Evolutionary conservation across 2,329 filamentous ascomycete species (phyloP).

Genomic region (Dothistroma septosporum): DNA sequence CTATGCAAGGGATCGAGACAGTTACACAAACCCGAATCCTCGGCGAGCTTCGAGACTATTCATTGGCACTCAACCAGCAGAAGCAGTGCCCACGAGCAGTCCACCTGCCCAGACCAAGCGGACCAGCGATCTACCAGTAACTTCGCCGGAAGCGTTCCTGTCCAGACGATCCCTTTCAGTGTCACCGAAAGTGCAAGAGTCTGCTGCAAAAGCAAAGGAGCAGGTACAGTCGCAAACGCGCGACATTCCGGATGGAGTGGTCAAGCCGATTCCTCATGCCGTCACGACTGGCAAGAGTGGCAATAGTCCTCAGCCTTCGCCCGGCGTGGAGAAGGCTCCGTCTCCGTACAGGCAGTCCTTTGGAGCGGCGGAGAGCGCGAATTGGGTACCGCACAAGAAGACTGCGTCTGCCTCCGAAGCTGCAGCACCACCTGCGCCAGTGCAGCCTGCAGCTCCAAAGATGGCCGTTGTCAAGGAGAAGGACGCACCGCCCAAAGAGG

Average conservation of each 20-base stretch:
- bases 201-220: constrained; percentile 6
- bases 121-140: constrained; percentile 3
- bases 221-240: constrained; percentile 4
- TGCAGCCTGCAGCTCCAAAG: constrained; percentile 28
- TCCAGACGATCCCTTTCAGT: constrained; percentile 16
- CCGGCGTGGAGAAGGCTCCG: constrained; percentile 13
- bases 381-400: constrained; percentile 14
- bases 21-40: constrained; percentile 15
- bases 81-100: constrained; percentile 4
- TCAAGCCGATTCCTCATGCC: constrained; percentile 1
- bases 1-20: constrained; percentile 17
- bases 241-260: constrained; percentile 5
- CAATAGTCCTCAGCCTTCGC: constrained; percentile 3
- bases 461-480: constrained; percentile 27
- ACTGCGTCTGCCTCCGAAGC: constrained; percentile 9
- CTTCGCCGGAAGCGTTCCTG: constrained; percentile 15
- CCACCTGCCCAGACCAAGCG: constrained; percentile 3
- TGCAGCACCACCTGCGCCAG: constrained; percentile 19
- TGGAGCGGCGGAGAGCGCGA: constrained; percentile 15
- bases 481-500: constrained; percentile 13
- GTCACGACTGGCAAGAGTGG: background rate
- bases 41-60: constrained; percentile 17
- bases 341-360: constrained; percentile 21
- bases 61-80: constrained; percentile 11
- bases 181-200: constrained; percentile 3